These are phyloP conservation scores for Trichocladium antarcticum DNA, from an alignment of 495 filamentous ascomycete species.

Conservation along the genomic window DNA sequence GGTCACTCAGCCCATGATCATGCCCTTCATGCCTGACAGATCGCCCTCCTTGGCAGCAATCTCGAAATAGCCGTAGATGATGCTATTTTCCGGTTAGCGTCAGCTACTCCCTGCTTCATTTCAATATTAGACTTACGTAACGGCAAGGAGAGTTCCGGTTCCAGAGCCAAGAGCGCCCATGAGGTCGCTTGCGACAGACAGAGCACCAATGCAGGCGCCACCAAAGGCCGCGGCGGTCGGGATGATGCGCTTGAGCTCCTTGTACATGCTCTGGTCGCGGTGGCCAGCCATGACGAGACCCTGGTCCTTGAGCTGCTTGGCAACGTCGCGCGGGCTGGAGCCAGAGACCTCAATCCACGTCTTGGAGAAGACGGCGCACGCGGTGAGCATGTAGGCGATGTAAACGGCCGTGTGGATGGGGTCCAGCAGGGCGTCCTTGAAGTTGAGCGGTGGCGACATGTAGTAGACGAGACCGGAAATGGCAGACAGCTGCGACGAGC, in stretches of 20 bases:
- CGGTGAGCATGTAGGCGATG: constrained; percentile 91
- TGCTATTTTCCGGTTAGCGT: constrained; percentile 44
- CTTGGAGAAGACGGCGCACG: constrained; percentile 98
- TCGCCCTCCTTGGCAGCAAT: constrained; percentile 98
- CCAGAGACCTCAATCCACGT: constrained; percentile 99
- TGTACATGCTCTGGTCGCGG: constrained; percentile 99
- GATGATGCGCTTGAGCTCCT: constrained; percentile 98
- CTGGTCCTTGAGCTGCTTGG: constrained; percentile 99
- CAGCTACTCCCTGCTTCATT: background rate
- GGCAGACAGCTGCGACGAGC: constrained; percentile 88
- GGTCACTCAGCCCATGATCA: constrained; percentile 52
- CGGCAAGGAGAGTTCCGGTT: constrained; percentile 94
- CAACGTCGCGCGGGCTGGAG: constrained; percentile 92
- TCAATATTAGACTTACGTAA: constrained; percentile 64
- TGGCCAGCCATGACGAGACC: constrained; percentile 99
- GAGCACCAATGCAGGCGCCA: constrained; percentile 96
- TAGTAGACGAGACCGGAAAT: constrained; percentile 92
- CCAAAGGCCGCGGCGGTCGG: constrained; percentile 97
- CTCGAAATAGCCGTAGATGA: constrained; percentile 98
- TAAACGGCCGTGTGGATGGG: constrained; percentile 95
- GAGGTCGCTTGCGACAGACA: constrained; percentile 91
- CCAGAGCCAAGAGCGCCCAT: constrained; percentile 93
- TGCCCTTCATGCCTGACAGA: constrained; percentile 81
- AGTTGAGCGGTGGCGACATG: constrained; percentile 96
- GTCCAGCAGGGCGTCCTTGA: constrained; percentile 90